These are phyloP conservation scores for Exophiala xenobiotica DNA, from an alignment of 2,329 filamentous ascomycete genomes.

Conservation along the genomic window DNA sequence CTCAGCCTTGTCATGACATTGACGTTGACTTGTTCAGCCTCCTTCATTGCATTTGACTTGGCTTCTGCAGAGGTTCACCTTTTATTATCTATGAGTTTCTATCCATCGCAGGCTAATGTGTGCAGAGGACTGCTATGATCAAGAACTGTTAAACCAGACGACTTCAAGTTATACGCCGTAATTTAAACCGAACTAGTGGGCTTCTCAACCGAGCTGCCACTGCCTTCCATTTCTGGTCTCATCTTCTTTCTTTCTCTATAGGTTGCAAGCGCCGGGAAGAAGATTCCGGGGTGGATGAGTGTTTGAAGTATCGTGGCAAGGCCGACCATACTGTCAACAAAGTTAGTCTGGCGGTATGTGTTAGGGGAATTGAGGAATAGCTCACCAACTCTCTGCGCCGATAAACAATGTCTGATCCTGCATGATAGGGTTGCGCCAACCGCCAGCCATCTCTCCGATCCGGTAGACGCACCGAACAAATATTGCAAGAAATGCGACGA, in stretches of 20 bases:
- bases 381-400: conserved; percentile 40
- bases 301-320: conserved; percentile 20
- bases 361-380: neutral
- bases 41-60: too few species aligned
- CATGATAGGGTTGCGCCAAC: conserved; percentile 45
- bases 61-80: too few species aligned
- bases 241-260: conserved; percentile 1
- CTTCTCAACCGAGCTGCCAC: neutral
- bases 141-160: too few species aligned
- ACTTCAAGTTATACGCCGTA: too few species aligned
- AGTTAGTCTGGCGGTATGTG: neutral
- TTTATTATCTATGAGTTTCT: too few species aligned
- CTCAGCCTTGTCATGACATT: neutral
- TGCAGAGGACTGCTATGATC: too few species aligned
- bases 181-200: neutral
- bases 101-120: too few species aligned
- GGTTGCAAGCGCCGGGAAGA: conserved; percentile 16
- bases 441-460: conserved; percentile 46
- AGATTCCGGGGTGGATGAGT: conserved; percentile 23
- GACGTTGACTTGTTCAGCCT: too few species aligned
- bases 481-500: conserved; percentile 40
- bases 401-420: conserved; percentile 51
- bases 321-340: conserved; percentile 8
- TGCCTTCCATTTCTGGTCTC: neutral
- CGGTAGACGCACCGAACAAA: conserved; percentile 50